Conservation (phyloP, 129 eudicot genomes). For the Kitagawia praeruptora region DNA sequence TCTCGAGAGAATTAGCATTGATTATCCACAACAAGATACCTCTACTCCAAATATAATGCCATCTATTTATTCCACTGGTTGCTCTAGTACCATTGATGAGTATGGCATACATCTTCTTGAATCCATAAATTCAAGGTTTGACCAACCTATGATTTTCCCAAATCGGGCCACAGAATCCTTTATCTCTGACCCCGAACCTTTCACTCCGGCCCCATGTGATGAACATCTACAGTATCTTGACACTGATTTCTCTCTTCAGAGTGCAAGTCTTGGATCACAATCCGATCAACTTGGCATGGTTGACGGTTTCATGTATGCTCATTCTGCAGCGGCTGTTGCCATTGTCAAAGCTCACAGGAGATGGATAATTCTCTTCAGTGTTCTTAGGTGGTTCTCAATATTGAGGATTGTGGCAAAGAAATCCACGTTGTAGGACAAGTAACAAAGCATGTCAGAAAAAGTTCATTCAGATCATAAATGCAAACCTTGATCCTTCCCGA, state of each 20-base stretch:
- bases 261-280: conserved; percentile 24
- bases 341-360: conserved; percentile 50
- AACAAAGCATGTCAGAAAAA: neutral
- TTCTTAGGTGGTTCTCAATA: conserved; percentile 38
- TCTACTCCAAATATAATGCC: conserved; percentile 41
- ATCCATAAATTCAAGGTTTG: conserved; percentile 30
- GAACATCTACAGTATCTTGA: conserved; percentile 47
- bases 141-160: conserved; percentile 26
- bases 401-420: conserved; percentile 21
- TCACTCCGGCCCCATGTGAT: conserved; percentile 23
- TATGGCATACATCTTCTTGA: conserved; percentile 42
- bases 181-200: conserved; percentile 29
- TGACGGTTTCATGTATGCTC: conserved; percentile 38
- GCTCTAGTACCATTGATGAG: conserved; percentile 34
- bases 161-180: conserved; percentile 36
- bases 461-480: conserved; percentile 9
- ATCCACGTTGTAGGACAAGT: conserved; percentile 21
- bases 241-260: conserved; percentile 19
- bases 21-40: conserved; percentile 30
- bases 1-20: conserved; percentile 26
- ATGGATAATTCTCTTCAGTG: conserved; percentile 54
- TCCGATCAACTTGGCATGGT: conserved; percentile 32
- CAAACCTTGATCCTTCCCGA: conserved; percentile 25
- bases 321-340: conserved; percentile 22
- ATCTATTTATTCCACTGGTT: conserved; percentile 36